A percentile compares a stretch with the other conserved stretches of the same genome.
phyloP scores from a whole-genome alignment of 371 early-diverging fungal genomes.

The Mucor lusitanicus region DNA sequence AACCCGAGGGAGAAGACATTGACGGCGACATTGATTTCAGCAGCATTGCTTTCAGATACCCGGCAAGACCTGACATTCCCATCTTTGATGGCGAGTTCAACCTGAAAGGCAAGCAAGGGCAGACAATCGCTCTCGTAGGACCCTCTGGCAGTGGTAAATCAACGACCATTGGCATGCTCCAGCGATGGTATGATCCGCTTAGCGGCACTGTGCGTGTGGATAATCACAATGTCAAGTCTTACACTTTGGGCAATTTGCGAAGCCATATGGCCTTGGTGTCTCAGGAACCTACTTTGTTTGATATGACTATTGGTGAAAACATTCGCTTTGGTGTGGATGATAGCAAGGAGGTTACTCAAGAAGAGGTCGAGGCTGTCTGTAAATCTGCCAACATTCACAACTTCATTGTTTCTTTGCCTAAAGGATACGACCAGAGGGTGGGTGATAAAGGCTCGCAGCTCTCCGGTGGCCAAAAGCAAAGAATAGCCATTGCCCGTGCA shows the following conservation, averaged over 20 bases:
- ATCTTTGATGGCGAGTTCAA: constrained; percentile 78
- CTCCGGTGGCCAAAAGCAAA: constrained; percentile 76
- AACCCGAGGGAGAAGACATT: constrained; percentile 35
- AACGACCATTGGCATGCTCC: constrained; percentile 80
- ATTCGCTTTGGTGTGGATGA: constrained; percentile 68
- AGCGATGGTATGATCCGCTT: constrained; percentile 84
- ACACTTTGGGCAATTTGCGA: constrained; percentile 65
- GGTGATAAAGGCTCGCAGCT: constrained; percentile 77
- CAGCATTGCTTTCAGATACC: constrained; percentile 78
- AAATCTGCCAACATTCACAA: constrained; percentile 78
- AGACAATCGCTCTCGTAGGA: constrained; percentile 86
- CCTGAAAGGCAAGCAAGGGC: constrained; percentile 68
- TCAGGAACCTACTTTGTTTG: constrained; percentile 90
- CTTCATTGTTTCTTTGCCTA: constrained; percentile 68
- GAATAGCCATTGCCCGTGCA: constrained; percentile 73
- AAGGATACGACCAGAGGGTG: constrained; percentile 75
- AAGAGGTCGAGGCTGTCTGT: constrained; percentile 65
- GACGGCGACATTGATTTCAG: constrained; percentile 58
- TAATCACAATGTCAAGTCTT: constrained; percentile 61
- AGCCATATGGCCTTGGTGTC: constrained; percentile 77
- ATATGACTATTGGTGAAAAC: constrained; percentile 80
- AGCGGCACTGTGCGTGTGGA: constrained; percentile 70
- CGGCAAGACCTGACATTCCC: constrained; percentile 73
- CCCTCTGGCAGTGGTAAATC: constrained; percentile 88
- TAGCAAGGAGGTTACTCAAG: constrained; percentile 39